Evolutionary conservation across 495 filamentous ascomycete species (phyloP), one percentile per base, ranked within the genome.

Genomic region (Oidiodendron maius): DNA sequence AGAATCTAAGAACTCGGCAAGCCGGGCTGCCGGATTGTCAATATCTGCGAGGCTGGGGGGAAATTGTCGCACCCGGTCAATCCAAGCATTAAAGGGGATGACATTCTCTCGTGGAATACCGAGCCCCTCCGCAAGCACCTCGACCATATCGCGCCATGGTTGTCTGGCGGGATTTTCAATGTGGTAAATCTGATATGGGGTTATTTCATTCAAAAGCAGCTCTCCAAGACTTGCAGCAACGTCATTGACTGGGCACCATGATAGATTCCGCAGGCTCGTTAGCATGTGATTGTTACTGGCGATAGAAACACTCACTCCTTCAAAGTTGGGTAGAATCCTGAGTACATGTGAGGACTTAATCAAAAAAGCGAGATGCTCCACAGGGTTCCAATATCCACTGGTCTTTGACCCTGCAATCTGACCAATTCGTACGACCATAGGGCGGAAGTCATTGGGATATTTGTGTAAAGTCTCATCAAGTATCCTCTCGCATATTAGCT

Each of bases 91-190:
- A 40, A 74, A 74, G 0, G 74, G 68, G 6, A 76, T 60, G 9
- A 73, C 17, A 43, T 68, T 61, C 8, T 16, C 11, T 12, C 2
- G 4, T 0, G 64, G 59, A 13, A 77, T 68, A 4, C 48, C 52
- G 0, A 80, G 61, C 2, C 61, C 67, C 2, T 65, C 63, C 0
- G 72, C 67, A 6, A 82, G 48, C 2, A 75, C 34, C 0, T 41
- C 18, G 0, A 64, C 61, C 59, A 74, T 70, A 0, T 70, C 59
- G 0, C 35, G 34, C 76, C 76, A 80, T 0, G 67, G 62, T 58
- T 78, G 72, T 1, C 67, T 53, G 3, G 68, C 58, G 0, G 74
- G 76, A 44, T 80, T 78, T 12, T 81, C 77, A 44, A 81, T 67
- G 57, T 81, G 77, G 40, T 79, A 81, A 26, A 77, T 48, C 2